Evolutionary conservation across 805 yeast species (phyloP).

Genomic region (Candida palmyrensis): DNA sequence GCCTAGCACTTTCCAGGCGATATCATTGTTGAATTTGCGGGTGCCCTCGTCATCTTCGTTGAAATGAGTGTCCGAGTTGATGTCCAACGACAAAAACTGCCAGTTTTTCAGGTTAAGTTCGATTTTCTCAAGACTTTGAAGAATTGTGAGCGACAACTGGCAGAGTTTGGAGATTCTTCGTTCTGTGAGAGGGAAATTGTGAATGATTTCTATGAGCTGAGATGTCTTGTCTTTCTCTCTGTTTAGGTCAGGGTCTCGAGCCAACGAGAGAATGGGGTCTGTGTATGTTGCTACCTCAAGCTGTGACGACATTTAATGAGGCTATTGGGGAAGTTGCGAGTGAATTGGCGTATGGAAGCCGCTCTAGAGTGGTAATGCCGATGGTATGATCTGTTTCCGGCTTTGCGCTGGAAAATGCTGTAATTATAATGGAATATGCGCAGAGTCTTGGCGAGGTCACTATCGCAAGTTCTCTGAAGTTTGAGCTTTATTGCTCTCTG

Average conservation of each 20-base stretch:
- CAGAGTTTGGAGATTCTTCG: conserved; percentile 44
- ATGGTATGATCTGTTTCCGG: too few relatives aligned
- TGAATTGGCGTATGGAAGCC: too few relatives aligned
- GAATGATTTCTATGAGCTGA: conserved; percentile 36
- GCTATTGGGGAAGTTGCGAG: too few relatives aligned
- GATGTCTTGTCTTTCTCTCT: conserved; percentile 35
- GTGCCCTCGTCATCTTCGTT: conserved; percentile 10
- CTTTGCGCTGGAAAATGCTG: too few relatives aligned
- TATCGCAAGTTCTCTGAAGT: too few relatives aligned
- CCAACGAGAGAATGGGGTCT: conserved; percentile 44
- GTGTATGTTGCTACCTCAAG: conserved; percentile 19
- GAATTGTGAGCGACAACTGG: conserved; percentile 39
- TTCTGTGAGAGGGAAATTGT: conserved; percentile 39
- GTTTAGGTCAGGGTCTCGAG: conserved; percentile 46
- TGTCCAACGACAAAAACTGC: conserved; percentile 52
- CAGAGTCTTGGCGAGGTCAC: too few relatives aligned
- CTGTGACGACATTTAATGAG: too few relatives aligned
- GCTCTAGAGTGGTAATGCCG: too few relatives aligned
- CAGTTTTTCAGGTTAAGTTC: conserved; percentile 45
- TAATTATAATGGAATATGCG: too few relatives aligned
- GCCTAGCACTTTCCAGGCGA: conserved; percentile 49
- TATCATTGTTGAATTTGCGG: conserved; percentile 43
- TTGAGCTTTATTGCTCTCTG: too few relatives aligned
- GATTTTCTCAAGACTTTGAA: conserved; percentile 47
- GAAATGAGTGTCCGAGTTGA: conserved; percentile 39